A percentile compares a stretch with the other conserved stretches of the same genome.
These are phyloP conservation scores for Auxenochlorella protothecoides DNA, from an alignment of 139 green algal species.

Conservation along the genomic window DNA sequence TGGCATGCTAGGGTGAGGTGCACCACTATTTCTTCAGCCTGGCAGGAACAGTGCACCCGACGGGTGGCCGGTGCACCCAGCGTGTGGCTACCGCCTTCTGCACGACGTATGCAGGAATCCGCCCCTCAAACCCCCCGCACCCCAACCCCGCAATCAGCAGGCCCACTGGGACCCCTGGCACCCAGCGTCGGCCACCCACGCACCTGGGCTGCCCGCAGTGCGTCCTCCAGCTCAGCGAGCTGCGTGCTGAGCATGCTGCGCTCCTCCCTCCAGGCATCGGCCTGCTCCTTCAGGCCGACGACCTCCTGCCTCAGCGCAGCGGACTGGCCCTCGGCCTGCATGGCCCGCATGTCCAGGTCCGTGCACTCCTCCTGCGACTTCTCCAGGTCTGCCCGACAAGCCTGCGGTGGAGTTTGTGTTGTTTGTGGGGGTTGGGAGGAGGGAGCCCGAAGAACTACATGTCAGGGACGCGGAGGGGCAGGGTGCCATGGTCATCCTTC, in stretches of 20 bases:
- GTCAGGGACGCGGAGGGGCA: no score
- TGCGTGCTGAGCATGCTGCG: neutral
- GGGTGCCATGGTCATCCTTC: no score
- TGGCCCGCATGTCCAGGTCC: conserved; percentile 11
- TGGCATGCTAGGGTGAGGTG: no score
- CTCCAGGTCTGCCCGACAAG: neutral
- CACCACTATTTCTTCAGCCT: no score
- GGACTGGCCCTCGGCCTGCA: neutral
- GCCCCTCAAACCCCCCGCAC: neutral
- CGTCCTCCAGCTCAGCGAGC: conserved; percentile 6
- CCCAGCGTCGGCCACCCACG: neutral
- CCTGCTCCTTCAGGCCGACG: conserved; percentile 6
- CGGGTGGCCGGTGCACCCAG: no score
- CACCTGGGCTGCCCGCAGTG: conserved; percentile 12
- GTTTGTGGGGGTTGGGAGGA: no score
- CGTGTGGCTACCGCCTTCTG: no score
- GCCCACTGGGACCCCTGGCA: neutral
- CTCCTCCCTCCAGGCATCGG: conserved; percentile 5
- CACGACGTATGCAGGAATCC: neutral
- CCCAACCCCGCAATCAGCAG: neutral
- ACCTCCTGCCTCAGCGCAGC: conserved; percentile 7
- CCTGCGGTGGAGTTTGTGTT: no score
- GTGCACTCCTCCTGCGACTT: conserved; percentile 16
- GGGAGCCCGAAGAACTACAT: no score
- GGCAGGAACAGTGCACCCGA: no score